Evolutionary conservation across 345 rosid genomes (phyloP).

Genomic region (Turnera subulata): DNA sequence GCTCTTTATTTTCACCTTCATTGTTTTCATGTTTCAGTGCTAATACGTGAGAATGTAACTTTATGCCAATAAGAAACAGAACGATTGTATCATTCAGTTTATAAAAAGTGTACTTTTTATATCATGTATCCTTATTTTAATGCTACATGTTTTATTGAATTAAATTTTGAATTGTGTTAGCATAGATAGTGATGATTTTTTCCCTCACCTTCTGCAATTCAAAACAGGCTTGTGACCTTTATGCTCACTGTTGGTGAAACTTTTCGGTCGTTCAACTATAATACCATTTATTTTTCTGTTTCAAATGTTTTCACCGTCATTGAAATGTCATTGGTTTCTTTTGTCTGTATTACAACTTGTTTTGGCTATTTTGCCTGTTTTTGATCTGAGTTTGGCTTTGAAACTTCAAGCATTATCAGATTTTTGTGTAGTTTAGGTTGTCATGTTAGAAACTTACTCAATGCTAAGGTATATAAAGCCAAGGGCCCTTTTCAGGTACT

Average conservation of each 20-base stretch:
- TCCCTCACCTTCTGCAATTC: neutral
- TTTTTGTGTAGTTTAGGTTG: too few relatives aligned
- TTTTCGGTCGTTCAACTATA: neutral
- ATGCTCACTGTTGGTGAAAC: neutral
- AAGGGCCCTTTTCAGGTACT: constrained; percentile 30
- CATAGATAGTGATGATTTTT: neutral
- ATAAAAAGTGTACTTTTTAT: neutral
- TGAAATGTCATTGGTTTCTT: too few relatives aligned
- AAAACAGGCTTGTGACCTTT: neutral
- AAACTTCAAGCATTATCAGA: too few relatives aligned
- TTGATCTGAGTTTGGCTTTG: too few relatives aligned
- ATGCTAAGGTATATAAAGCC: too few relatives aligned
- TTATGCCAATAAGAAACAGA: constrained; percentile 10
- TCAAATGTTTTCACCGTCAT: too few relatives aligned
- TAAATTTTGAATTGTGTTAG: constrained; percentile 1
- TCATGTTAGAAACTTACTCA: too few relatives aligned
- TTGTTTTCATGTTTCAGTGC: neutral
- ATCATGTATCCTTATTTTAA: neutral
- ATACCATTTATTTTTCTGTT: neutral
- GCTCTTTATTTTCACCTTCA: neutral
- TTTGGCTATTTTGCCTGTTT: too few relatives aligned
- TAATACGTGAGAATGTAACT: constrained; percentile 5
- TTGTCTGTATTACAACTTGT: too few relatives aligned
- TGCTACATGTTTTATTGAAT: neutral
- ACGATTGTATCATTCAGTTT: constrained; percentile 10